Base-by-base conservation (phyloP, 345 rosid species). In the Erysimum cheiranthoides region DNA sequence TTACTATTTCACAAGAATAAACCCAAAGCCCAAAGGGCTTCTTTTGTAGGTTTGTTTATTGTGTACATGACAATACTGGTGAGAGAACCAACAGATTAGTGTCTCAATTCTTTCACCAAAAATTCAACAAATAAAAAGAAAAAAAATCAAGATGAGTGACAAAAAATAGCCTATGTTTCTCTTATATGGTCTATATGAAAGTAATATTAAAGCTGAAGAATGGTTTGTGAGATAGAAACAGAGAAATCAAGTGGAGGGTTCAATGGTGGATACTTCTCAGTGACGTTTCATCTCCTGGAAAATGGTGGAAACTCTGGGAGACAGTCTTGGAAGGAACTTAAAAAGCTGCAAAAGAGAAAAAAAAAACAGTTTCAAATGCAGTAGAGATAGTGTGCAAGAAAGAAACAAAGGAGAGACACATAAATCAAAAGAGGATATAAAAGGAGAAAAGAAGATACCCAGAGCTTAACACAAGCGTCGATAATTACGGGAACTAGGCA, bases 381-480 rank as follows among this genome's bases (percentile, higher is more conserved):
- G 39, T 66, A 46, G 68, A 42, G 40, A 70, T 43, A 3, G 45
- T 27, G 14, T 56, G 61, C 30, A 28, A 62, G 57, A 53, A 18
- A 8, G 46, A 51, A 60, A n/a, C 31, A 39, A 32, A 40, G 25
- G 38, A 16, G 27, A 52, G 49, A 39, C 58, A 16, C 14, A 54
- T 0, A 61, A 16, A 28, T 46, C 43, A 6, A 38, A 53, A 40
- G 51, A 49, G n/a, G 34, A 16, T 11, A 8, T n/a, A 13, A 71
- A 50, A 66, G 66, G 47, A 42, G 61, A 39, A 21, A 39, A 71
- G 53, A 79, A 76, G 86, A 14, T 92, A 94, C 98, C 96, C 97
- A 94, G 74, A 89, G 91, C 83, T 90, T 92, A 76, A 89, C 90
- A 66, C 90, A 94, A 25, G 95, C 90, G 75, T 92, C 98, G 16